phyloP scores from a whole-genome alignment of 2,329 filamentous ascomycete species.

The Berkeleyomyces rouxiae region DNA sequence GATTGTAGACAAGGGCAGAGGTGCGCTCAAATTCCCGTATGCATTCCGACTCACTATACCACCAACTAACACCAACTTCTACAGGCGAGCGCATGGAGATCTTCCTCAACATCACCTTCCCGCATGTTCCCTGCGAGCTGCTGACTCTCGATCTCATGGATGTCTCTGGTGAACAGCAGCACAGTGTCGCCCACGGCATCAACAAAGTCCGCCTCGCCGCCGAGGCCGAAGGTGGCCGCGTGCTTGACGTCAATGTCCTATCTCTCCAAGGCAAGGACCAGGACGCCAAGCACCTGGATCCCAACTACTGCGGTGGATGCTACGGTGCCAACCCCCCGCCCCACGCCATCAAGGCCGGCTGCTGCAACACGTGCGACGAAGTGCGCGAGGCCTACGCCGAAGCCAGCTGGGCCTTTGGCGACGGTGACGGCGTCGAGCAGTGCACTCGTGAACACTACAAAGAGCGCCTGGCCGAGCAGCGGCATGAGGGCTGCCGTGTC shows the following conservation, averaged over 20 bases:
- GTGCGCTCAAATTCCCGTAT: conserved; percentile 28
- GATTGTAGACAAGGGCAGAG: conserved; percentile 91
- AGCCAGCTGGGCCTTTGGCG: conserved; percentile 83
- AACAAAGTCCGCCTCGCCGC: conserved; percentile 73
- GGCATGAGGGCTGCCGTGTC: conserved; percentile 83
- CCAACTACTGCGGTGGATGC: conserved; percentile 83
- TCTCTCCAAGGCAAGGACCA: conserved; percentile 32
- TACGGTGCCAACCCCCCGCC: conserved; percentile 66
- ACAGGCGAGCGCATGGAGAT: conserved; percentile 97
- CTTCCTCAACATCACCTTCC: conserved; percentile 92
- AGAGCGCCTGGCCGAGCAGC: conserved; percentile 73
- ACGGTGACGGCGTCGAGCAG: conserved; percentile 84
- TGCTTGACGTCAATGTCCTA: conserved; percentile 54
- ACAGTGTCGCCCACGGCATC: conserved; percentile 81
- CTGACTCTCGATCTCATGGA: conserved; percentile 98
- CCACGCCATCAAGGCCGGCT: conserved; percentile 62
- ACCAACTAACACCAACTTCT: conserved; percentile 15
- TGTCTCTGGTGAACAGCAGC: conserved; percentile 91
- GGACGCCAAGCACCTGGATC: conserved; percentile 62
- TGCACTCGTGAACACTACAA: conserved; percentile 89
- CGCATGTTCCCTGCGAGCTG: conserved; percentile 82
- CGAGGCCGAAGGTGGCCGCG: conserved; percentile 54
- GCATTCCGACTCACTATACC: neutral
- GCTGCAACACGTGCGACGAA: conserved; percentile 94
- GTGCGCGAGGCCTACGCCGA: conserved; percentile 86